Evolutionary conservation across 441 rosid species (phyloP), one percentile per base, ranked within the genome.

Genomic region (Kokia cookei): DNA sequence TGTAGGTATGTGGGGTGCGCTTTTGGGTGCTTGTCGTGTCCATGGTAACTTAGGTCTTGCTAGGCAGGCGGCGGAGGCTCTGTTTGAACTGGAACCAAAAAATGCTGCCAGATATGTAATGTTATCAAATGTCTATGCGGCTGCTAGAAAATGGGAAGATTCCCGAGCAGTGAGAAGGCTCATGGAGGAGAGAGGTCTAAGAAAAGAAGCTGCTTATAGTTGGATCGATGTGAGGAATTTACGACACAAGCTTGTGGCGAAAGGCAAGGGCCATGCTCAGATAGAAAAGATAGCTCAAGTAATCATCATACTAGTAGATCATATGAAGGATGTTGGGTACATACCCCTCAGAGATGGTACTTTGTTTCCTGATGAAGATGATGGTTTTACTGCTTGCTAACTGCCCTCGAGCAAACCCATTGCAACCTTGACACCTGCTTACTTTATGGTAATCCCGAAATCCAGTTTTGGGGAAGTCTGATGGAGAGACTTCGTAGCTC

Each of bases 51-150:
- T 83, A 15, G 77, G 47, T 73, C 78, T 83, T 61, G 88, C 87
- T 60, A 71, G 75, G 80, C 73, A 73, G 69, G 88, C 86, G 51
- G 82, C 85, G 53, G 70, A 50, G 59, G 80, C 81, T 78, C 84
- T 86, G 51, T 73, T 83, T 37, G 77, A 81, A 72, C 74, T 84
- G 60, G 89, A 88, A 73, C 89, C 88, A 14, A 29, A 37, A 47
- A 87, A 87, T 75, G 86, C 84, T 22, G 91, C 82, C n/a, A 84
- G 87, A 65, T 86, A 86, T 65, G 84, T 87, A 19, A 86, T 87
- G 78, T 59, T 88, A 27, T 80, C 88, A 7, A 82, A 84, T 69
- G 72, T 80, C 43, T 87, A 84, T 77, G 85, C 88, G n/a, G 83
- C 77, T 58, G 85, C 86, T 4, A 82, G 80, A 35, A 77, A 82